Evolutionary conservation across 2,329 filamentous ascomycete species (phyloP), one percentile per base, ranked within the genome.

Genomic region (Tolypocladium paradoxum): DNA sequence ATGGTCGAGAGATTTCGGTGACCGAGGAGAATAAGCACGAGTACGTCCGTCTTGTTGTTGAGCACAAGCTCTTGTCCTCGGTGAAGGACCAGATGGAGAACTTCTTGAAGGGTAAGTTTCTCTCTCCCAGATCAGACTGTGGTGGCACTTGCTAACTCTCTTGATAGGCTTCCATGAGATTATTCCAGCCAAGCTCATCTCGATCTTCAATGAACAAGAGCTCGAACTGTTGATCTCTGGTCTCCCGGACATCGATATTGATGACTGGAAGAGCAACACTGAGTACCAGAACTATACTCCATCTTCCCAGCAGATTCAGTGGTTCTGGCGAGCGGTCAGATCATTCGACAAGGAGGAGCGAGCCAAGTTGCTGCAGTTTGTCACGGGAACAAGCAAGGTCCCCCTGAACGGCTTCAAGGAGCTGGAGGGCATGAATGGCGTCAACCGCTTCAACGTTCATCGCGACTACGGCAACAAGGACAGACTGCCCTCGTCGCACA

Each of bases 331-430:
- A 64, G 93, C 93, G 29, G 84, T 99, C 45, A 85, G 93, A 62
- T 96, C 91, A 5, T 99, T 96, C 65, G 95, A 97, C 75, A 97
- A 97, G 74, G 95, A 99, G 74, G 95, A 99, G 73, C 88, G 90
- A 56, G 93, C 93, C 62, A 99, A 99, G 72, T 76, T 99, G 57
- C 79, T 99, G 46, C 93, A 99, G 66, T 99, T 99, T 68, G 93
- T 99, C 60, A 99, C 95, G 1, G 93, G 93, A 68, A 99, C 95
- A 20, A 95, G 88, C 69, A 99, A 99, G 73, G 95, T 99, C 48
- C 93, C 93, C 38, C 83, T 99, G 49, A 99, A 99, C 62, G 93
- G 93, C 14, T 99, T 99, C 79, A 96, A 96, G 74, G 93, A 99
- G 70, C 81, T 99, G 7, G 95, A 99, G 74, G 95, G 93, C 60